These are phyloP conservation scores for Pichia terricola DNA, from an alignment of 1,139 yeast genomes.

Conservation along the genomic window DNA sequence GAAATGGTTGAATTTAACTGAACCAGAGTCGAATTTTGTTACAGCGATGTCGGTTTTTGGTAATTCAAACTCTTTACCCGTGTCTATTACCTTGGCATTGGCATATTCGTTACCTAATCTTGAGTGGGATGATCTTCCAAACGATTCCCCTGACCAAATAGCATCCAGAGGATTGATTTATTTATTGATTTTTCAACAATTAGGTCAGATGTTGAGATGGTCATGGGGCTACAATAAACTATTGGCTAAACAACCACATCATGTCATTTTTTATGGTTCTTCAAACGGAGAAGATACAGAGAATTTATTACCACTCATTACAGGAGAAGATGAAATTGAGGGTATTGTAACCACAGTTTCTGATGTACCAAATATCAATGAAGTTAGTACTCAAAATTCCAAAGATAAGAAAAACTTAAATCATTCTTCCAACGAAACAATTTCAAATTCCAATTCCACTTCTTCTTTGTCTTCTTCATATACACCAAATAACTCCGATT, in stretches of 20 bases:
- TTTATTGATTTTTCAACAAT: conserved; percentile 70
- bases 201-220: conserved; percentile 81
- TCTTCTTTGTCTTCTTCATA: too few species aligned
- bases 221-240: conserved; percentile 85
- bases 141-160: conserved; percentile 59
- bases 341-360: too few species aligned
- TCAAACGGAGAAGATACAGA: conserved; percentile 3
- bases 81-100: conserved; percentile 61
- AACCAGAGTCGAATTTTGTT: conserved; percentile 66
- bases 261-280: conserved; percentile 24
- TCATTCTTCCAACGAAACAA: too few species aligned
- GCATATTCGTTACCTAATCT: conserved; percentile 67
- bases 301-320: not conserved
- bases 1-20: conserved; percentile 39
- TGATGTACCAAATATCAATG: too few species aligned
- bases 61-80: conserved; percentile 72
- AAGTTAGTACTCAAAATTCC: too few species aligned
- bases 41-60: conserved; percentile 89
- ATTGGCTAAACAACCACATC: conserved; percentile 38
- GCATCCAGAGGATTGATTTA: conserved; percentile 77
- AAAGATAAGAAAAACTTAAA: too few species aligned
- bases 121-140: conserved; percentile 61
- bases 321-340: not conserved
- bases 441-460: too few species aligned
- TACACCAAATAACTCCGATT: too few species aligned